Conservation (phyloP, 2,329 filamentous ascomycete genomes). For the Aspergillus puulaauensis region DNA sequence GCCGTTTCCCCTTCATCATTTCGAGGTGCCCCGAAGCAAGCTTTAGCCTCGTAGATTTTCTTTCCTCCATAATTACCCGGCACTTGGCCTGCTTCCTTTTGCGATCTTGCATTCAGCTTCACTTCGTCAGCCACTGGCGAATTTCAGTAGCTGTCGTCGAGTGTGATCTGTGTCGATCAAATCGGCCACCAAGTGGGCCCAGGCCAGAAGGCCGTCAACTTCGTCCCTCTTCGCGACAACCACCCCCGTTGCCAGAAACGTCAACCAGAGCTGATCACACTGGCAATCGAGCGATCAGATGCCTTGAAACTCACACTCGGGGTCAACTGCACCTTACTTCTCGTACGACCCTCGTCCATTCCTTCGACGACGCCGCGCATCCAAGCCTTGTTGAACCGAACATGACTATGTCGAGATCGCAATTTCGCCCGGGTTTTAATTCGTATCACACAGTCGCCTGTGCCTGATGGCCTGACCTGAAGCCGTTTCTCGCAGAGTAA, state of each 20-base stretch:
- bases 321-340: constrained; percentile 6
- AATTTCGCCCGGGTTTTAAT: constrained; percentile 13
- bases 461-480: constrained; percentile 9
- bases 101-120: neutral
- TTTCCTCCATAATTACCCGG: constrained; percentile 1
- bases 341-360: constrained; percentile 10
- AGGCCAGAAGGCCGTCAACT: constrained; percentile 4
- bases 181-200: constrained; percentile 13
- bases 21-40: neutral
- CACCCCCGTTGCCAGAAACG: neutral
- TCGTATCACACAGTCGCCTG: constrained; percentile 12
- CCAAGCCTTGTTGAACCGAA: constrained; percentile 12
- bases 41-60: neutral
- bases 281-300: neutral
- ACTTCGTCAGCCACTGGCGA: neutral
- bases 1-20: neutral
- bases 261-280: neutral
- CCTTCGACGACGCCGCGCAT: constrained; percentile 10
- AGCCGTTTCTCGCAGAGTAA: neutral
- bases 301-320: neutral
- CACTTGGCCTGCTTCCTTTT: neutral
- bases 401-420: constrained; percentile 25
- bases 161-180: constrained; percentile 3
- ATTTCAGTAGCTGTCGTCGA: neutral
- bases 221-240: neutral